Conservation (phyloP, 495 filamentous ascomycete species). For the Lophiostoma macrostomum region DNA sequence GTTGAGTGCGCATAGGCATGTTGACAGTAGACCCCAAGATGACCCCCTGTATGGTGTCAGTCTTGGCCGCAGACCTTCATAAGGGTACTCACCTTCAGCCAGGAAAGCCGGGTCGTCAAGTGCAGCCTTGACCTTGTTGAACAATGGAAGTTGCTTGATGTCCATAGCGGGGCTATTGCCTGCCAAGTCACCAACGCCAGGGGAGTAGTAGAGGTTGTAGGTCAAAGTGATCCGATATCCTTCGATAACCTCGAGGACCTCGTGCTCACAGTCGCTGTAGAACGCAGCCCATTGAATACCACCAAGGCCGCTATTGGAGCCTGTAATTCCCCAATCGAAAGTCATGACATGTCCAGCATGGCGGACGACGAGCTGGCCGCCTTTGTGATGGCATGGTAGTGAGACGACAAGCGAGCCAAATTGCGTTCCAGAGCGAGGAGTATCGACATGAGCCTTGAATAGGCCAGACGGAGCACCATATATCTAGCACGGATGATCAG, state of each 20-base stretch:
- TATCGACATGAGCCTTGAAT: constrained; percentile 57
- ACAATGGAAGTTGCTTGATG: constrained; percentile 1
- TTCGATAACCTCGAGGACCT: constrained; percentile 52
- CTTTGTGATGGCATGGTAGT: constrained; percentile 49
- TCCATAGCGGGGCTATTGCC: constrained; percentile 13
- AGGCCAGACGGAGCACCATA: constrained; percentile 53
- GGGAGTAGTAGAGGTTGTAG: constrained; percentile 53
- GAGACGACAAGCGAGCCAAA: constrained; percentile 58
- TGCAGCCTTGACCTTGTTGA: constrained; percentile 6
- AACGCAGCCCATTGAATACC: constrained; percentile 62
- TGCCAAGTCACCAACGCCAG: constrained; percentile 21
- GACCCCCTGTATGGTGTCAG: constrained; percentile 7
- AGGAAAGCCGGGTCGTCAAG: constrained; percentile 1
- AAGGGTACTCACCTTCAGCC: constrained; percentile 2
- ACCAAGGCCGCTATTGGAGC: too few species aligned
- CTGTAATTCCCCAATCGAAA: constrained; percentile 48
- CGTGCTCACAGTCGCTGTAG: constrained; percentile 61
- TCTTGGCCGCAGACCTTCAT: not conserved
- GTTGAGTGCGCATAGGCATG: constrained; percentile 25
- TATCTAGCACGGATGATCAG: constrained; percentile 32
- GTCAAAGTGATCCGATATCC: constrained; percentile 58
- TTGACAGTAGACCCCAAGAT: constrained; percentile 18
- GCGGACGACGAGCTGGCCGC: constrained; percentile 40
- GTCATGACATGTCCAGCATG: constrained; percentile 39
- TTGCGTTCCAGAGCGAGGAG: constrained; percentile 47